Percentiles rank a stretch among this genome's conserved stretches.
phyloP scores from a whole-genome alignment of 768 basidiomycete genomes.

The Hygrocybe coccinea region DNA sequence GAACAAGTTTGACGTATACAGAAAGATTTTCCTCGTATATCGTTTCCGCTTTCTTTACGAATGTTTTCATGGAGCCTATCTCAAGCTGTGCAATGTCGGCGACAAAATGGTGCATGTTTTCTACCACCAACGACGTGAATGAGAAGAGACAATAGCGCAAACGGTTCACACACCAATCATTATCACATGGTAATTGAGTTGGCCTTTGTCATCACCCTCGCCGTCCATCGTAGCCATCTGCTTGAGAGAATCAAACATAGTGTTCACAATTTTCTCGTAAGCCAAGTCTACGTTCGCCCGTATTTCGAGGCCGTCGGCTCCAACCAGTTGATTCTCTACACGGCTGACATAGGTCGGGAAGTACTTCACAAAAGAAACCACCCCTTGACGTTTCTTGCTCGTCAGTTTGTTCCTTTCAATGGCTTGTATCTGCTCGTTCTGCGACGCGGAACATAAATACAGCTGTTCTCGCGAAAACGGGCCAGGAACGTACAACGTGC shows the following conservation, averaged over 20 bases:
- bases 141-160: constrained; percentile 22
- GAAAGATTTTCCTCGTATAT: constrained; percentile 87
- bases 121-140: constrained; percentile 38
- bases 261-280: constrained; percentile 82
- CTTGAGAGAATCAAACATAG: constrained; percentile 90
- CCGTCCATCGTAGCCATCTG: constrained; percentile 96
- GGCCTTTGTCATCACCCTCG: constrained; percentile 92
- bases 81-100: constrained; percentile 73
- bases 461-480: background rate
- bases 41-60: constrained; percentile 66
- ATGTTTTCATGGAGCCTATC: constrained; percentile 54
- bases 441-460: background rate
- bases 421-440: constrained; percentile 83
- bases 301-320: constrained; percentile 71
- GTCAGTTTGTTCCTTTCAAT: constrained; percentile 90
- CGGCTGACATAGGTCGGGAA: constrained; percentile 85
- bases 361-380: constrained; percentile 86
- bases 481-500: constrained; percentile 50
- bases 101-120: constrained; percentile 95
- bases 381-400: constrained; percentile 88
- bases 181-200: constrained; percentile 93
- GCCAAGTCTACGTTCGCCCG: constrained; percentile 71
- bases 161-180: constrained; percentile 62
- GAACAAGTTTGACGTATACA: constrained; percentile 81
- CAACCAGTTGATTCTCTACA: constrained; percentile 79